phyloP scores from a whole-genome alignment of 331 rosid species.

The Acacia pycnantha region DNA sequence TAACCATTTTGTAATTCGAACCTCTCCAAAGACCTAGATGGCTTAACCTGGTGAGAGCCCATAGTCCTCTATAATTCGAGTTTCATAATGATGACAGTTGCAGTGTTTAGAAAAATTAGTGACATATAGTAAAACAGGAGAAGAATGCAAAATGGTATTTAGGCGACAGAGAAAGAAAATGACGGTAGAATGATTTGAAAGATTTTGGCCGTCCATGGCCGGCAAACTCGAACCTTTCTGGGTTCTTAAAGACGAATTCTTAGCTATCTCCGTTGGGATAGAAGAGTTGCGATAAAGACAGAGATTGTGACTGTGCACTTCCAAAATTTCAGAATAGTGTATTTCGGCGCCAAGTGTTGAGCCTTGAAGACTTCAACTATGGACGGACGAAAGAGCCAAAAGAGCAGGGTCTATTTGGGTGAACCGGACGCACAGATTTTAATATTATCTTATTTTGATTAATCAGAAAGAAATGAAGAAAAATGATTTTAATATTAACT shows the following conservation, averaged over 20 bases:
- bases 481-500: too few species aligned
- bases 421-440: too few species aligned
- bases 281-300: not conserved
- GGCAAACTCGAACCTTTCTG: constrained; percentile 45
- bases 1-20: constrained; percentile 62
- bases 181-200: constrained; percentile 23
- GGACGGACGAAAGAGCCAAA: not conserved
- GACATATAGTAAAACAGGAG: not conserved
- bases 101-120: not conserved
- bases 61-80: constrained; percentile 25
- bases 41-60: constrained; percentile 77
- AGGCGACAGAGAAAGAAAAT: not conserved
- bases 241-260: not conserved
- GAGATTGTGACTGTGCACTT: constrained; percentile 27
- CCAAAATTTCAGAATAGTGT: not conserved
- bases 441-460: too few species aligned
- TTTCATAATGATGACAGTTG: not conserved
- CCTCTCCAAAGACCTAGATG: constrained; percentile 39
- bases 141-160: not conserved
- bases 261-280: constrained; percentile 43
- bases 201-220: constrained; percentile 64
- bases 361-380: not conserved
- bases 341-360: not conserved
- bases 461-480: too few species aligned
- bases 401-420: not conserved